Conservation (phyloP, 352 stramenopile genomes). For the Aphanomyces euteiches region DNA sequence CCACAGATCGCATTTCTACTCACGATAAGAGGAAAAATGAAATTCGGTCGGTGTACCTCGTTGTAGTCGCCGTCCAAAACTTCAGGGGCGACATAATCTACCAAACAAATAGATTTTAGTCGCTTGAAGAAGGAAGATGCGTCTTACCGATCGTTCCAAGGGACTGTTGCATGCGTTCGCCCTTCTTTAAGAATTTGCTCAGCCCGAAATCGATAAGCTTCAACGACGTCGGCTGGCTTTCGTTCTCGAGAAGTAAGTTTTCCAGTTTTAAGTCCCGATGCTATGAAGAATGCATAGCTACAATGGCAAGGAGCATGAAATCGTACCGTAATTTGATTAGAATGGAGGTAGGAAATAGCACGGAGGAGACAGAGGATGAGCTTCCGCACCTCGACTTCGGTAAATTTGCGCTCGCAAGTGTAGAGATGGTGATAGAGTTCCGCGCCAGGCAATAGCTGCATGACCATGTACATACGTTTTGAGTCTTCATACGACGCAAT, state of each 20-base stretch:
- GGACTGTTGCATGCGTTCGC: constrained; percentile 67
- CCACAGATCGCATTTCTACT: constrained; percentile 69
- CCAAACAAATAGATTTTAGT: constrained; percentile 10
- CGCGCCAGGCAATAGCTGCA: constrained; percentile 80
- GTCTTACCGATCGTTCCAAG: constrained; percentile 56
- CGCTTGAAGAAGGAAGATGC: neutral
- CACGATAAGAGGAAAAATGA: constrained; percentile 9
- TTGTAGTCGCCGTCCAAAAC: constrained; percentile 81
- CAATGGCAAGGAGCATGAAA: neutral
- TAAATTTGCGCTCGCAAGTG: constrained; percentile 55
- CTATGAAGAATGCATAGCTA: neutral
- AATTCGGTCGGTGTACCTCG: constrained; percentile 32
- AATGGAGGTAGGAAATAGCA: constrained; percentile 70
- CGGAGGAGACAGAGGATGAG: constrained; percentile 60
- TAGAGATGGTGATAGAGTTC: constrained; percentile 77
- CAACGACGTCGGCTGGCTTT: constrained; percentile 52
- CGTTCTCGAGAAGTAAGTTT: constrained; percentile 74
- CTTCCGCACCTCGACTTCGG: constrained; percentile 58
- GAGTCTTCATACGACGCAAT: constrained; percentile 74
- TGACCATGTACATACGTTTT: constrained; percentile 84
- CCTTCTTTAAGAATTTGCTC: constrained; percentile 64
- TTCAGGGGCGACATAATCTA: constrained; percentile 74
- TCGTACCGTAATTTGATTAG: constrained; percentile 60
- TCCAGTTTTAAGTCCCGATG: constrained; percentile 80
- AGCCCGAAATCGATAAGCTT: constrained; percentile 83